Evolutionary conservation across 2,329 filamentous ascomycete species (phyloP).

Genomic region (Sporothrix sp.): DNA sequence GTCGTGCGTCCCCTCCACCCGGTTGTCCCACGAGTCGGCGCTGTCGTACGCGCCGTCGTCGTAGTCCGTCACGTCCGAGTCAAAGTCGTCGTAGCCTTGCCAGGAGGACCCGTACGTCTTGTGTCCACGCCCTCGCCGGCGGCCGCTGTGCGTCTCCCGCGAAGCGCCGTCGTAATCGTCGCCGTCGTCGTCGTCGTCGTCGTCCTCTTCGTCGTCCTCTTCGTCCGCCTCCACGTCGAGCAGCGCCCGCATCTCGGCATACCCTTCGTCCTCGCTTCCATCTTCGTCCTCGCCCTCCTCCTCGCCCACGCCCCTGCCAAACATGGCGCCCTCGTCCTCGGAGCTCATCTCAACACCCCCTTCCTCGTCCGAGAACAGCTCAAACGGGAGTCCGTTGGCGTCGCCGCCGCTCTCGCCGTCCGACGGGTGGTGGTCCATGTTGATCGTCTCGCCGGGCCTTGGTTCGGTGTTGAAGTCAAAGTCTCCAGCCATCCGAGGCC

Average conservation of each 20-base stretch:
- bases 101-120: background rate
- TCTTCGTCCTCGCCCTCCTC: background rate
- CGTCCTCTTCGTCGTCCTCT: background rate
- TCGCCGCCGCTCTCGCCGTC: background rate
- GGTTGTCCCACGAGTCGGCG: slow-evolving; percentile 1
- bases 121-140: background rate
- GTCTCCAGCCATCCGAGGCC: slow-evolving; percentile 1
- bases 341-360: background rate
- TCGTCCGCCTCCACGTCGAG: background rate
- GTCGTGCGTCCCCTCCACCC: background rate
- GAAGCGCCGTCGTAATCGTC: background rate
- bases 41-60: background rate
- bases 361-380: background rate
- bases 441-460: background rate
- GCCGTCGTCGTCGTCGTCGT: background rate
- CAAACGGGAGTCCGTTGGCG: background rate
- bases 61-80: background rate
- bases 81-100: background rate
- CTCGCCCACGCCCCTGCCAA: background rate
- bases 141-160: background rate
- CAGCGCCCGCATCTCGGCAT: background rate
- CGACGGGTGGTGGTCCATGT: background rate
- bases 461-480: background rate
- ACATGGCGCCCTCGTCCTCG: background rate
- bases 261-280: background rate